Base-by-base conservation (phyloP, 805 yeast genomes). In the Alloascoidea hylecoeti region DNA sequence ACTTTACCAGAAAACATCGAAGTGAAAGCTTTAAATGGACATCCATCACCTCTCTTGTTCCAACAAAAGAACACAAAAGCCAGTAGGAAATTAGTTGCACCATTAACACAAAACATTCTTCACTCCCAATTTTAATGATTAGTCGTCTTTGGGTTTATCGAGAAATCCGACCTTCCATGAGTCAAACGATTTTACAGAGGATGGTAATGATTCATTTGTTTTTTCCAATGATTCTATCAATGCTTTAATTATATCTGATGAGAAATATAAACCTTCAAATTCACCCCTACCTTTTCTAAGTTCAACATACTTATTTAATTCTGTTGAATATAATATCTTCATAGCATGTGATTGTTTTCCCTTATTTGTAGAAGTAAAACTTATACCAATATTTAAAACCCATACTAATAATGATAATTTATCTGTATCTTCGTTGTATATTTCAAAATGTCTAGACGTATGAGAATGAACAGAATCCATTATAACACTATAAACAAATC, bases 51-150 rank as follows among this genome's bases (percentile, higher is more conserved):
- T 16, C 6, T 38, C 15, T 42, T 45, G 34, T 70, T 56, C 40
- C 51, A 58, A 44, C 80, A 79, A 50, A 66, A 64, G 44, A 74
- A 79, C 42, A 48, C 67, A 12, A 53, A 58, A 4, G 88, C 89
- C 1, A 80, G 92, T 27, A 68, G 96, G 48, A 88, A 88, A 52
- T 94, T 82, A 52, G 83, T 86, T 9, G 95, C 83, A 3, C 96
- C 96, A 1, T 50, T 63, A 12, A 39, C 70, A 23, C 46, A 57
- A 6, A 19, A 33, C 34, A 39, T 37, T 17, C 30, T 23, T 9
- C 30, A 23, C 9, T n/a, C n/a, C 15, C 5, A 9, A 5, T 9
- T 6, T n/a, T 39, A 38, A 43, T 35, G 13, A 33, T 33, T n/a
- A 28, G 35, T 33, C 13, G 14, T 16, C 30, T 15, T 35, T 17